Base-by-base conservation (phyloP, 2,329 filamentous ascomycete genomes). In the Fusarium odoratissimum region DNA sequence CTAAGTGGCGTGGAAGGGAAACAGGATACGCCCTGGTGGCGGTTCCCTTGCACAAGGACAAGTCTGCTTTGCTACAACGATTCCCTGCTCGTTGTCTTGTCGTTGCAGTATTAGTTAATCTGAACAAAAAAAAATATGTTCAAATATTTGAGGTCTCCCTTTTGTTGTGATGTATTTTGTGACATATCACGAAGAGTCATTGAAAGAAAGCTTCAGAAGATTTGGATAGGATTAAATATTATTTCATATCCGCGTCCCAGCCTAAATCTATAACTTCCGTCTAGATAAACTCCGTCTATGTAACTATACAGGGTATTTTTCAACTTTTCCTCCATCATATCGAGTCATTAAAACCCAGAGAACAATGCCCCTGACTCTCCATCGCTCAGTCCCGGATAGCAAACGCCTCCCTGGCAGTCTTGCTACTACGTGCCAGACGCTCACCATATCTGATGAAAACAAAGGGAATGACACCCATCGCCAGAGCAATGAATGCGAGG, bases 31-130 rank as follows among this genome's bases (percentile, higher is more conserved):
- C 79, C 79, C 79, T 69, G 80, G 80, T 28, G 79, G 76, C 67
- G 66, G 51, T 64, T 72, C 44, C 72, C 77, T 77, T 73, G 65
- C 75, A 78, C 76, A 78, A 81, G 78, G 76, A 79, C 75, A 81
- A 80, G 78, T 79, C 77, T 78, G 78, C 75, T 80, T 74, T 75
- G 76, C 75, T 78, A 77, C 71, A 77, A 75, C 78, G 78, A 78
- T 78, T 78, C 78, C 80, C 80, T 82, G 81, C 79, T 82, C 78
- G 79, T 79, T 80, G 78, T 80, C 76, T 82, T 80, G 80, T 81
- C 74, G 75, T 79, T 80, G 80, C 78, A 81, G 78, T 83, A 83
- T 79, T 83, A 84, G 81, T 82, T 84, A 83, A 84, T 83, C 61
- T 76, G 76, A 83, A 80, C 76, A 79, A 74, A 64, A 69, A 44